Base-by-base conservation (phyloP, 108 stramenopile species). In the Cylindrotheca fusiformis region DNA sequence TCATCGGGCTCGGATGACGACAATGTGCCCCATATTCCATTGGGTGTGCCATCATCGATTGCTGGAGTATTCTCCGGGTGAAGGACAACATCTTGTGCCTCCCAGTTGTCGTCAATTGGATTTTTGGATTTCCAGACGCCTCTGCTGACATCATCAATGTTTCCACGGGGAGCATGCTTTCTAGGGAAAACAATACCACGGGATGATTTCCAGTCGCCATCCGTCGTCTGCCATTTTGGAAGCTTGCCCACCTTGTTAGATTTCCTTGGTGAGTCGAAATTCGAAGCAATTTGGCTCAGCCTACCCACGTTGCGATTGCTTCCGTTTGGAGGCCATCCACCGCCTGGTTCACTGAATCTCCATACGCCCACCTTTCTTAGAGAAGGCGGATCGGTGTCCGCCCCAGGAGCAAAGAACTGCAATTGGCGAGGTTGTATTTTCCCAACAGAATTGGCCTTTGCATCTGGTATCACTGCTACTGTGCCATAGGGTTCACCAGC, bases 1-100 rank as follows among this genome's bases (percentile, higher is more conserved):
- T 32, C 14, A 46, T 64, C 52, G 2, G 63, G 63, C 21, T 53
- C 52, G 4, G 63, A 47, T 0, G 33, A 51, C 1, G 48, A 33
- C 4, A 31, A 14, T 2, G 49, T 64, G 2, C 63, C 63, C 63
- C 63, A 64, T 23, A 52, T 4, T 53, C 63, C 63, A 23, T 53
- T 33, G 1, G 50, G 63, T 1, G 21, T 47, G 58, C 22, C 33
- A 12, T 58, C 58, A 19, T 58, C 58, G 12, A 17, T 14, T 41
- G 14, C 10, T 14, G 6, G 10, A 10, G 36, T 14, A 41, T 14
- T 14, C 6, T 10, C 14, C 10, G 36, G 36, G 6, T 41, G 36
- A 41, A 41, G 6, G 14, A 41, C 14, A 41, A 41, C 36, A 6
- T 41, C 36, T 41, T 41, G 36, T 14, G 36, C 24, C 25, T 17